Conservation (phyloP, 2,329 filamentous ascomycete genomes). For the Alternaria triticimaculans region DNA sequence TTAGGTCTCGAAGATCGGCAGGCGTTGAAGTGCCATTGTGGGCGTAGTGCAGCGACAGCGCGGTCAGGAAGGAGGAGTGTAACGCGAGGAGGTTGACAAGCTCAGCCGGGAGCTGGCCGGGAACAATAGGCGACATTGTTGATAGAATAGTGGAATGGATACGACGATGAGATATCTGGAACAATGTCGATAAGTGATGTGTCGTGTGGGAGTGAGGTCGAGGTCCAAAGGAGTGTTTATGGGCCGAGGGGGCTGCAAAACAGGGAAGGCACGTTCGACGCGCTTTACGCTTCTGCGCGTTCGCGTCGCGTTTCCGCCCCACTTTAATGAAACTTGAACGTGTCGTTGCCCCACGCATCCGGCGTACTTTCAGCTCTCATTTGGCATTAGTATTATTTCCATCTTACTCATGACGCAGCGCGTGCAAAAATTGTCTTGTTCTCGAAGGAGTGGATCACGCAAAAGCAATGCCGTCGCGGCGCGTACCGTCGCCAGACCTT, state of each 20-base stretch:
- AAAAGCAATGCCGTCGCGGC: neutral
- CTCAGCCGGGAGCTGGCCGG: constrained; percentile 48
- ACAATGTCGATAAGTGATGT: constrained; percentile 25
- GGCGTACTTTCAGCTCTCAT: neutral
- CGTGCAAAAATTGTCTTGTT: neutral
- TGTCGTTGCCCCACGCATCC: constrained; percentile 13
- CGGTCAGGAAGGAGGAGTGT: constrained; percentile 57
- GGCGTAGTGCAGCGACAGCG: constrained; percentile 58
- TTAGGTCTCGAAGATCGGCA: constrained; percentile 51
- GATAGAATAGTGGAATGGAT: constrained; percentile 29
- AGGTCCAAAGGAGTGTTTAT: constrained; percentile 29
- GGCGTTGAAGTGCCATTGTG: constrained; percentile 56
- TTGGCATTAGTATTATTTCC: neutral
- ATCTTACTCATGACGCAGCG: neutral
- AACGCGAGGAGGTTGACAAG: constrained; percentile 54
- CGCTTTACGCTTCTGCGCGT: constrained; percentile 30
- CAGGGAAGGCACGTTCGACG: constrained; percentile 30
- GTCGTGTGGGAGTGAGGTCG: constrained; percentile 17
- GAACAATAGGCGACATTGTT: constrained; percentile 40
- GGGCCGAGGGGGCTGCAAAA: constrained; percentile 36
- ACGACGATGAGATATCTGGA: constrained; percentile 23
- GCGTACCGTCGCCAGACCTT: neutral
- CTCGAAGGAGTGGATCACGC: neutral
- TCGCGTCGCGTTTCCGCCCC: constrained; percentile 32
- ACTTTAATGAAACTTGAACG: constrained; percentile 29